These are phyloP conservation scores for Boletus rex-veris DNA, from an alignment of 768 basidiomycete species.

Conservation along the genomic window DNA sequence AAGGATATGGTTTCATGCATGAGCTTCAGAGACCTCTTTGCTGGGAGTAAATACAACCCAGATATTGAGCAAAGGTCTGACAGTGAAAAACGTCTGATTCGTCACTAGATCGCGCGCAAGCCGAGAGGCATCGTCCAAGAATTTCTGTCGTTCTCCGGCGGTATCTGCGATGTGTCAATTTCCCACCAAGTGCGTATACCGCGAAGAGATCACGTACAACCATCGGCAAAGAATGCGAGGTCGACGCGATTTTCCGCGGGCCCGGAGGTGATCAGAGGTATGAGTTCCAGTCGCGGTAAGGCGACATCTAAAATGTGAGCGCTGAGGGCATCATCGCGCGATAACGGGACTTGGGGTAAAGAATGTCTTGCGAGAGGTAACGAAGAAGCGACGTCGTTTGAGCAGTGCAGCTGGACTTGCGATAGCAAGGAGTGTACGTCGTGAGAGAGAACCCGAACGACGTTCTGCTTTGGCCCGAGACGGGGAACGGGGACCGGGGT, in stretches of 20 bases:
- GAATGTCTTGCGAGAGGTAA: neutral
- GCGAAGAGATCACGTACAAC: slow-evolving; percentile 48
- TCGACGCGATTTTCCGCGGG: slow-evolving; percentile 64
- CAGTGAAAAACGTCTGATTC: slow-evolving; percentile 75
- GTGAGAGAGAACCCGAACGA: slow-evolving; percentile 21
- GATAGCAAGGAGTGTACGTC: slow-evolving; percentile 14
- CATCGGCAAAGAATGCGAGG: slow-evolving; percentile 75
- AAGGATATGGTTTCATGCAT: slow-evolving; percentile 19
- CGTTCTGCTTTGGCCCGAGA: slow-evolving; percentile 1
- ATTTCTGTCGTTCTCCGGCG: slow-evolving; percentile 53
- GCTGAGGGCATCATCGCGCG: neutral
- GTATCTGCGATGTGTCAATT: slow-evolving; percentile 42
- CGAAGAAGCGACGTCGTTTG: slow-evolving; percentile 17
- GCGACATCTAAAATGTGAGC: slow-evolving; percentile 6
- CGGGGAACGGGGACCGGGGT: slow-evolving; percentile 10
- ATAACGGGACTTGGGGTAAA: slow-evolving; percentile 11
- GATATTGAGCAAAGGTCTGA: slow-evolving; percentile 73
- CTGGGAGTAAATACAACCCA: slow-evolving; percentile 80
- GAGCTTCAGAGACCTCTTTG: slow-evolving; percentile 48
- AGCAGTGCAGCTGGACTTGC: slow-evolving; percentile 21
- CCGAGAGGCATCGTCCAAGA: slow-evolving; percentile 60
- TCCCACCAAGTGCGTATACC: neutral
- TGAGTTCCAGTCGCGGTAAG: slow-evolving; percentile 49
- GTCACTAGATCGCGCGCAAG: slow-evolving; percentile 66
- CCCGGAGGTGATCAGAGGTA: slow-evolving; percentile 59